phyloP scores from a whole-genome alignment of 768 basidiomycete species.

The Suillus subalutaceus region DNA sequence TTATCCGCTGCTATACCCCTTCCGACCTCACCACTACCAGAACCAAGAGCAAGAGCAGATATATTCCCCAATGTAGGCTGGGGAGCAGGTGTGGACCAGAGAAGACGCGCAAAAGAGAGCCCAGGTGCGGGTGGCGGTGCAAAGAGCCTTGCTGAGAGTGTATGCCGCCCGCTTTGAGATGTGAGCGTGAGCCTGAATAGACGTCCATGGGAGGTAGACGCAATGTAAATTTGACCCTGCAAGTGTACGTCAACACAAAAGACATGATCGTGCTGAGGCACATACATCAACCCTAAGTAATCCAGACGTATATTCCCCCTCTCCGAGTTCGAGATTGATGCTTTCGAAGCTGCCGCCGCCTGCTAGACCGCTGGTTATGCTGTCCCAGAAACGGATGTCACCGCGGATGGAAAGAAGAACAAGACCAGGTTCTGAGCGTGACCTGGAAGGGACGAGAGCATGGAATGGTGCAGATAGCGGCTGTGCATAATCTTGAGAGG shows the following conservation, averaged over 20 bases:
- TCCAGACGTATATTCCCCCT: constrained; percentile 65
- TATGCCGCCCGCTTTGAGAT: constrained; percentile 69
- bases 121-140: constrained; percentile 51
- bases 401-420: constrained; percentile 76
- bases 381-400: constrained; percentile 84
- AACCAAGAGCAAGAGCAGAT: constrained; percentile 60
- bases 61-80: constrained; percentile 61
- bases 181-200: constrained; percentile 67
- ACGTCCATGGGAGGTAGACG: constrained; percentile 67
- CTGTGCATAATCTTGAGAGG: constrained; percentile 41
- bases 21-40: constrained; percentile 8
- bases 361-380: constrained; percentile 80
- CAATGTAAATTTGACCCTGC: constrained; percentile 67
- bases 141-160: constrained; percentile 61
- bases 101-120: constrained; percentile 45
- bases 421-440: constrained; percentile 74
- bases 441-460: constrained; percentile 65
- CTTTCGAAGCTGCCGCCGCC: constrained; percentile 68
- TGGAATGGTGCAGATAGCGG: constrained; percentile 51
- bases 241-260: constrained; percentile 8
- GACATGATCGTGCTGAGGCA: constrained; percentile 18
- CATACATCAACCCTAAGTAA: constrained; percentile 68
- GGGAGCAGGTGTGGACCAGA: constrained; percentile 44
- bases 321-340: constrained; percentile 43
- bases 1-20: constrained; percentile 40